These are phyloP conservation scores for Marasmius oreades DNA, from an alignment of 1,284 basidiomycete species.

Conservation along the genomic window DNA sequence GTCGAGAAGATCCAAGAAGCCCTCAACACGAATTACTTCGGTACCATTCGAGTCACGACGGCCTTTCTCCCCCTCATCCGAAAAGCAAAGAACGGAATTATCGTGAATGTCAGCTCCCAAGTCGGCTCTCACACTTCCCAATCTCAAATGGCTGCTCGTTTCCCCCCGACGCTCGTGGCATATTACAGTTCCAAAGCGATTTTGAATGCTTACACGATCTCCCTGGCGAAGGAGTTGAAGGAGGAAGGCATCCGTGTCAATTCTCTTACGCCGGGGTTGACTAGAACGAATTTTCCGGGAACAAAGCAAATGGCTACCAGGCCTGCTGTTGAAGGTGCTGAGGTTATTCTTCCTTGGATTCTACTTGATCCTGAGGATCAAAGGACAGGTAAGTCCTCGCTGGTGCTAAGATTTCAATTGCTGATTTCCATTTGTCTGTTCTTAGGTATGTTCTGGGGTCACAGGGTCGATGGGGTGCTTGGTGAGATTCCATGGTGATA, in stretches of 20 bases:
- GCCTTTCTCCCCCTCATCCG: conserved; percentile 34
- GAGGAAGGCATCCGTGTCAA: conserved; percentile 29
- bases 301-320: conserved; percentile 37
- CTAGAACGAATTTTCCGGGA: conserved; percentile 32
- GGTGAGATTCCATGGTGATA: conserved; percentile 1
- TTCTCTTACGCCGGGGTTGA: conserved; percentile 37
- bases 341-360: conserved; percentile 32
- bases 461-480: not conserved
- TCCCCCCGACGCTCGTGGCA: conserved; percentile 45
- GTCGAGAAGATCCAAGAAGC: conserved; percentile 30
- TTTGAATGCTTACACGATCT: conserved; percentile 15
- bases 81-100: conserved; percentile 17
- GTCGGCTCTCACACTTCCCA: conserved; percentile 21
- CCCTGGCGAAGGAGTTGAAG: conserved; percentile 16
- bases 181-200: conserved; percentile 18
- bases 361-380: conserved; percentile 29
- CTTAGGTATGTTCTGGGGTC: not conserved
- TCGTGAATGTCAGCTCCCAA: conserved; percentile 19
- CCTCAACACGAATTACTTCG: conserved; percentile 37
- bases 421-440: not conserved
- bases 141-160: conserved; percentile 39
- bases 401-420: too few species aligned
- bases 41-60: conserved; percentile 33
- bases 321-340: conserved; percentile 30
- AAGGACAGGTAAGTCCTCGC: conserved; percentile 7